Base-by-base conservation (phyloP, 768 basidiomycete genomes). In the Amanita rimosa region DNA sequence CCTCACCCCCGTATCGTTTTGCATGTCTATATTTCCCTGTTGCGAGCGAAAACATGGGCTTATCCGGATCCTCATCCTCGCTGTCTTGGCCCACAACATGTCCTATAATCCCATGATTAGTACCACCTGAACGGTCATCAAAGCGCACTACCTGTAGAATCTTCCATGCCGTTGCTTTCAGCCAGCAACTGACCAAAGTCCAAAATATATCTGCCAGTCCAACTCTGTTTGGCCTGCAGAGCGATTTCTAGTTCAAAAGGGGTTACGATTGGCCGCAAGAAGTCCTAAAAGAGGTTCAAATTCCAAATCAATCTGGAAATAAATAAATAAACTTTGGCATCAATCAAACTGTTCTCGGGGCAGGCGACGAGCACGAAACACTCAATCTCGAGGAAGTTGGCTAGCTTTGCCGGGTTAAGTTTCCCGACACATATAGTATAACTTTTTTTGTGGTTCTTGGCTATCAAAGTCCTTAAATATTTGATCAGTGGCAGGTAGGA, bases 361-460 rank as follows among this genome's bases (percentile, higher is more conserved):
- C 96, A 99, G 2, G 94, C 94, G 3, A 96, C 88, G 50, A 96
- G 73, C 14, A 97, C 84, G 58, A 92, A 98, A 58, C 93, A 95
- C 60, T 97, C 95, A 43, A 99, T 83, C 62, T 97, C 94, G 58
- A 87, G 75, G 62, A 97, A 98, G 64, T 98, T 99, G 7, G 83
- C 95, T 17, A 98, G 74, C 58, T 98, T 98, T 6, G 92, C 78
- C 0, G 96, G 94, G 56, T 90, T 96, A 41, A 96, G 76, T 64
- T 95, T 92, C 33, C 96, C 95, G 0, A 99, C 94, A 46, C 82
- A 87, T 55, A 99, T 79, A 2, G 95, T 97, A 65, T 98, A 99
- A 53, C 79, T 80, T 62, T 98, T 98, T 68, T 94, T 95, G 52
- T 75, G 78, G 1, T 79, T 72, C 34, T 69, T 71, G 1, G 72